Conservation (phyloP, 2,329 filamentous ascomycete genomes). For the Didymella keratinophila region DNA sequence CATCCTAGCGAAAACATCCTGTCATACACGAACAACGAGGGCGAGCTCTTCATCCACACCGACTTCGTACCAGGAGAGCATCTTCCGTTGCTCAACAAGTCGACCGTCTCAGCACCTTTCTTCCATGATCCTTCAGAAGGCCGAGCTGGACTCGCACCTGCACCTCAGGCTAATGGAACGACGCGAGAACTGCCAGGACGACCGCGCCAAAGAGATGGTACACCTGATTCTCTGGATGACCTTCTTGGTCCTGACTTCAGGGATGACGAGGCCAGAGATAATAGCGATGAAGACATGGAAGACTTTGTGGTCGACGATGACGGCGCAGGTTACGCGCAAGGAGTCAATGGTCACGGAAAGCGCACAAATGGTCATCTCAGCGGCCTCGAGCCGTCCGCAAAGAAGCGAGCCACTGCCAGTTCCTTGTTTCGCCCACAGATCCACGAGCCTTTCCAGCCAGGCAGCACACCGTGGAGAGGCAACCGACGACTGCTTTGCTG, state of each 20-base stretch:
- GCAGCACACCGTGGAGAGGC: conserved; percentile 94
- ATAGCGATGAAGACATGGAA: conserved; percentile 59
- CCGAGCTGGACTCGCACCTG: conserved; percentile 69
- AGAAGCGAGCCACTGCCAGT: conserved; percentile 60
- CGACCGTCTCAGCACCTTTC: conserved; percentile 79
- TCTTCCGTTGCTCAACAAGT: conserved; percentile 57
- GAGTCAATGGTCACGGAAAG: conserved; percentile 69
- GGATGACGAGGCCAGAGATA: conserved; percentile 57
- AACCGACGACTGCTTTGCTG: conserved; percentile 93
- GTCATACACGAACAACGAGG: conserved; percentile 91
- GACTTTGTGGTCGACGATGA: conserved; percentile 96
- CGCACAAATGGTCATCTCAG: conserved; percentile 61
- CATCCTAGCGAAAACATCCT: conserved; percentile 88
- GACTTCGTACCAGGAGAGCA: conserved; percentile 66
- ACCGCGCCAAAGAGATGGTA: conserved; percentile 63
- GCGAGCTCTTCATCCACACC: conserved; percentile 89
- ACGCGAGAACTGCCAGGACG: conserved; percentile 61
- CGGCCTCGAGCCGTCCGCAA: conserved; percentile 55
- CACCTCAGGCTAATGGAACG: conserved; percentile 60
- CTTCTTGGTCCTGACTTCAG: conserved; percentile 71
- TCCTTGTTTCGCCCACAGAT: conserved; percentile 67
- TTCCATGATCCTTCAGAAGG: conserved; percentile 81
- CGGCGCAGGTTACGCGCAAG: conserved; percentile 81
- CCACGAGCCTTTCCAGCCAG: conserved; percentile 89
- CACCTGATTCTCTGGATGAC: conserved; percentile 80